phyloP scores from a whole-genome alignment of 345 rosid species.

The Eucalyptus regnans region DNA sequence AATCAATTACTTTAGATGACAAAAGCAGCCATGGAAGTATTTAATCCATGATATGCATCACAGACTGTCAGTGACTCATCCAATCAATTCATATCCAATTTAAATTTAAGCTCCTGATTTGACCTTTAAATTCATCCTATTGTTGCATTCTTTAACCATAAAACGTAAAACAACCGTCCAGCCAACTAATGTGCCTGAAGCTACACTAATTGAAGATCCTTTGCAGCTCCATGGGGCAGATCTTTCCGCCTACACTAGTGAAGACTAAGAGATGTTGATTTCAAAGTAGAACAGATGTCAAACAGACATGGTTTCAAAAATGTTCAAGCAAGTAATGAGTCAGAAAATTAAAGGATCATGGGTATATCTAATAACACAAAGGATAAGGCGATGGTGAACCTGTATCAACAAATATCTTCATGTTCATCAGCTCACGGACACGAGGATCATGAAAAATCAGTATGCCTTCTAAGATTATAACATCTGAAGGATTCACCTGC shows the following conservation, averaged over 20 bases:
- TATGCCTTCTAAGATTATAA: conserved; percentile 91
- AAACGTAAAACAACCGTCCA: neutral
- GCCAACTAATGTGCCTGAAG: neutral
- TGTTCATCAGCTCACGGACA: conserved; percentile 85
- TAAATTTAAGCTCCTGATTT: neutral
- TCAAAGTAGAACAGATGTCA: neutral
- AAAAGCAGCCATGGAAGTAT: neutral
- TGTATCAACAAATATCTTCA: conserved; percentile 98
- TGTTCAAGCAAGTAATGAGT: neutral
- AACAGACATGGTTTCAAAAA: neutral
- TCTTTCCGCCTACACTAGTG: neutral
- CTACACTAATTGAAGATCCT: neutral
- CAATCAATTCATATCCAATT: neutral
- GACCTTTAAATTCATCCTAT: neutral
- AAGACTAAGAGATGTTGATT: neutral
- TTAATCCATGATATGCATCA: neutral
- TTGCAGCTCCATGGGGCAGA: neutral
- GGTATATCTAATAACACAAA: neutral
- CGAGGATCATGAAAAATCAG: conserved; percentile 86
- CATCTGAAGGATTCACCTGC: conserved; percentile 96
- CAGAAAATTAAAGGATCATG: neutral
- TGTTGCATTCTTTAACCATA: neutral
- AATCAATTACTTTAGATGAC: neutral
- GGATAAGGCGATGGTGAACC: conserved; percentile 26
- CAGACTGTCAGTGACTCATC: neutral